Evolutionary conservation across 1,139 yeast species (phyloP), one percentile per base, ranked within the genome.

Genomic region (Hyphopichia buzzinii): DNA sequence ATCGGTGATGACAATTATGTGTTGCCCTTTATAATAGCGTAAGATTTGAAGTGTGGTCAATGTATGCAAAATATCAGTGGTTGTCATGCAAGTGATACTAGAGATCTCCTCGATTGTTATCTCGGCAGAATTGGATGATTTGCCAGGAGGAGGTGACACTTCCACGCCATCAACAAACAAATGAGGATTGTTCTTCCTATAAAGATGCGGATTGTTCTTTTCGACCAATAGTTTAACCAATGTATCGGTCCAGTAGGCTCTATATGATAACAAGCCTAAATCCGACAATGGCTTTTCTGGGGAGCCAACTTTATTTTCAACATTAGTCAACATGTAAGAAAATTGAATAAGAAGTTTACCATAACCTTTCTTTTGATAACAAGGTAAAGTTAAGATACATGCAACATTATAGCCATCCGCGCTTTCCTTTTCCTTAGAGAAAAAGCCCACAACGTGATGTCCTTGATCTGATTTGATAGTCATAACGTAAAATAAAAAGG

Each of bases 271-370:
- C 25, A 92, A 69, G 24, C 99, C 99, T 54, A 92, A 72, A 72
- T 92, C 97, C 0, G 97, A 88, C 23, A 92, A 69, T 2, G 99
- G 99, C 52, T 94, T 94, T 62, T 92, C 99, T 0, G 98, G 99
- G 0, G 97, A 88, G 0, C 99, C 99, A 2, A 82, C 79, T 57
- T 90, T 92, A 39, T 83, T 83, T 54, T 94, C 98, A 39, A 81
- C 84, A 51, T 82, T 79, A 2, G 97, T 85, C 32, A 92, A 68
- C 67, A 87, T 90, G 55, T 92, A 92, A 4, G 96, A 87, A 57
- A 94, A 92, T 51, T 92, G 96, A 49, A 94, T 92, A 44, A 92
- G 71, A 29, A 94, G 67, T 48, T 90, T 82, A 42, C 98, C 98
- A 57, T 79, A 94, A 1, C 99, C 99, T 66, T 77, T 86, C 52